A percentile compares a stretch with the other conserved stretches of the same genome.
Conservation (phyloP, 164 flowering plant genomes). For the Tetracentron sinense region DNA sequence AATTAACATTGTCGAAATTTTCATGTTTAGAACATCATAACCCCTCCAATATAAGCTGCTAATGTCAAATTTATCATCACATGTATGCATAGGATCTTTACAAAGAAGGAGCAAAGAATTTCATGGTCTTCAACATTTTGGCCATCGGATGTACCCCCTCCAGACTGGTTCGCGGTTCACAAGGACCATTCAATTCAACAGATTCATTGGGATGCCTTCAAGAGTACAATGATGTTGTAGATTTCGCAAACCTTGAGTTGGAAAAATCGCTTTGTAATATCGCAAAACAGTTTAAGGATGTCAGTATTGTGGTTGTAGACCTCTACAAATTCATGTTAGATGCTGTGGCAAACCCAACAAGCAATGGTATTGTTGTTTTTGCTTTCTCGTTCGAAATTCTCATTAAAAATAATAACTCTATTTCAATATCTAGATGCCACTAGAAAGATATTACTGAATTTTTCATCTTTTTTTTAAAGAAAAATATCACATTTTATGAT, state of each 20-base stretch:
- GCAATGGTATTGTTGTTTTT: conserved; percentile 11
- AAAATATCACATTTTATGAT: too few species aligned
- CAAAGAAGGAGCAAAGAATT: conserved; percentile 23
- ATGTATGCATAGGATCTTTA: conserved; percentile 19
- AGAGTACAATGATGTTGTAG: conserved; percentile 19
- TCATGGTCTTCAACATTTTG: conserved; percentile 20
- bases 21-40: too few species aligned
- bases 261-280: conserved; percentile 10
- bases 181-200: conserved; percentile 22
- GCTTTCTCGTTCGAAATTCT: too few species aligned
- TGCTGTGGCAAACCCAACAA: conserved; percentile 13
- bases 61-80: too few species aligned
- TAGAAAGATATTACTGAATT: too few species aligned
- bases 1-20: too few species aligned
- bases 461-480: too few species aligned
- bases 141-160: conserved; percentile 22
- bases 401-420: too few species aligned
- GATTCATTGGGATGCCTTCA: conserved; percentile 22
- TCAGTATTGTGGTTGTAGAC: conserved; percentile 13
- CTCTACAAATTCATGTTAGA: conserved; percentile 15
- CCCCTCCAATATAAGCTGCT: too few species aligned
- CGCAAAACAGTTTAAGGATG: conserved; percentile 2
- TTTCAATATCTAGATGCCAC: too few species aligned
- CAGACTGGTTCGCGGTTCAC: conserved; percentile 7
- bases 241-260: conserved; percentile 16